Base-by-base conservation (phyloP, 2,329 filamentous ascomycete species). In the Venturia oleaginea region DNA sequence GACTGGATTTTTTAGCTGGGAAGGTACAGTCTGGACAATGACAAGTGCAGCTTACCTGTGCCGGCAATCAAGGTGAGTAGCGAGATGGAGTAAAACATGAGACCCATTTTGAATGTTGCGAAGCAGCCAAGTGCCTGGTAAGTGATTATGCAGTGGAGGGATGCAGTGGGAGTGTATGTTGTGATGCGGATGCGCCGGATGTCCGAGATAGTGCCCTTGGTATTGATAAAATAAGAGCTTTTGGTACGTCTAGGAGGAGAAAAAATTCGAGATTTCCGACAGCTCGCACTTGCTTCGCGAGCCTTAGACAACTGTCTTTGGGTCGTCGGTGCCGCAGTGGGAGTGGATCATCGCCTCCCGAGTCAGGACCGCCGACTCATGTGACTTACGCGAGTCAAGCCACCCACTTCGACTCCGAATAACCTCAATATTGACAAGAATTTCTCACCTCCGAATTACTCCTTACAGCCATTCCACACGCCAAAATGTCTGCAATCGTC, bases 41-140 rank as follows among this genome's bases (percentile, higher is more conserved):
- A 61, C 19, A 65, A 32, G 62, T 59, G 65, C 61, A 63, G 72
- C 78, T 66, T 80, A 89, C 87, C 78, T 64, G 91, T 94, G 66
- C 86, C 88, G 68, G 83, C 72, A 70, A 92, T 72, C 71, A 96
- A 81, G 73, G 89, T 82, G 70, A 88, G 76, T 74, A 96, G 83
- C 72, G 85, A 85, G 68, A 92, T 75, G 70, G 84, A 86, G 79
- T 92, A 96, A 78, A 96, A 55, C 4, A 65, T 61, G 30, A 62
- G 32, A 17, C 57, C 59, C 59, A 65, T 65, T n/a, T 74, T 74
- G 34, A 42, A 11, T n/a, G 22, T 54, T 22, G 37, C 27, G 59
- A 32, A 43, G 17, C 59, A 43, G 34, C 37, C 40, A 42, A 32
- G 37, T 60, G 15, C 59, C 24, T 27, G 59, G 57, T 42, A 40